phyloP scores from a whole-genome alignment of 306 rosid species.

The Coriaria nepalensis region DNA sequence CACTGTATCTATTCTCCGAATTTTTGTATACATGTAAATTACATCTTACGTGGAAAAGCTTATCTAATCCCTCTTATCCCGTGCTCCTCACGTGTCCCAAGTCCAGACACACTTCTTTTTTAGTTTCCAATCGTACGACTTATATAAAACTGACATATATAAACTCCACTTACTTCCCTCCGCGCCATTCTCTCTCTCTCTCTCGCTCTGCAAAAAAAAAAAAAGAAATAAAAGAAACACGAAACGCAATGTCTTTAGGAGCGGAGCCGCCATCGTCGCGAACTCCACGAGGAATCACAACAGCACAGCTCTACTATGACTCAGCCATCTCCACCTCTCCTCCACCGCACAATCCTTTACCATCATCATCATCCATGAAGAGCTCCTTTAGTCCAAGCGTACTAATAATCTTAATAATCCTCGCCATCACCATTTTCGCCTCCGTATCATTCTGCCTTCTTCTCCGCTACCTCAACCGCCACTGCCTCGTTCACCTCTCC shows the following conservation, averaged over 20 bases:
- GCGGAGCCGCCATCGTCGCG: slow-evolving; percentile 9
- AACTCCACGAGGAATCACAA: background rate
- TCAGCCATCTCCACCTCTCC: slow-evolving; percentile 1
- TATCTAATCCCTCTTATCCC: too few species aligned
- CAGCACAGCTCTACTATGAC: background rate
- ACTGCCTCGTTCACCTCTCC: slow-evolving; percentile 10
- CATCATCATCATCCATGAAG: slow-evolving; percentile 6
- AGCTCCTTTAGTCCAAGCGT: slow-evolving; percentile 9
- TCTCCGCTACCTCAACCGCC: slow-evolving; percentile 10
- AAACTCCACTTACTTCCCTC: background rate
- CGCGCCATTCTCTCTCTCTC: slow-evolving; percentile 2
- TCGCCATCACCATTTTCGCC: slow-evolving; percentile 5
- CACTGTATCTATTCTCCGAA: too few species aligned
- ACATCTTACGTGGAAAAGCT: too few species aligned
- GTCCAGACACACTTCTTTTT: too few species aligned
- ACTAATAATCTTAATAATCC: slow-evolving; percentile 6
- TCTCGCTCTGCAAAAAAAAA: background rate
- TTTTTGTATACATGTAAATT: too few species aligned
- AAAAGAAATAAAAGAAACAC: too few species aligned
- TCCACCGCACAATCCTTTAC: background rate
- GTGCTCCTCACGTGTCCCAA: too few species aligned
- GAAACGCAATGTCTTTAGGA: slow-evolving; percentile 2
- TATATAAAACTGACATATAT: too few species aligned
- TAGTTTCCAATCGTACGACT: too few species aligned
- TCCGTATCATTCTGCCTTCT: slow-evolving; percentile 10